Percentiles rank a stretch among this genome's conserved stretches.
Evolutionary conservation across 2,329 filamentous ascomycete genomes (phyloP).

Genomic region (Cladosporium sp.): DNA sequence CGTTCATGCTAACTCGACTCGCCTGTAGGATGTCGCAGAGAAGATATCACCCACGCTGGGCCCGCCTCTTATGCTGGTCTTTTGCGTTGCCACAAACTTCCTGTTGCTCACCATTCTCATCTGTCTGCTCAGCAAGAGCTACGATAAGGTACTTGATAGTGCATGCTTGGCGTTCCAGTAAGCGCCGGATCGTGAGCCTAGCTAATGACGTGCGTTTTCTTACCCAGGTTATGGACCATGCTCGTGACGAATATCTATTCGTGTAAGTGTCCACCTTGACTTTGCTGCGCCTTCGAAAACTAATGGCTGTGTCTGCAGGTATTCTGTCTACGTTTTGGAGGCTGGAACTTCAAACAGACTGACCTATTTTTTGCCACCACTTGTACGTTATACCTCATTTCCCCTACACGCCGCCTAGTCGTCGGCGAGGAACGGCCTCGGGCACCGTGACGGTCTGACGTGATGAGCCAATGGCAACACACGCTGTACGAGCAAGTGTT

Average conservation of each 20-base stretch:
- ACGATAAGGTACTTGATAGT: slow-evolving; percentile 48
- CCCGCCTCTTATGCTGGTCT: slow-evolving; percentile 59
- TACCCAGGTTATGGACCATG: slow-evolving; percentile 56
- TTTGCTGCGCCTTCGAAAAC: slow-evolving; percentile 9
- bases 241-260: slow-evolving; percentile 72
- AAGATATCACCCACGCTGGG: slow-evolving; percentile 48
- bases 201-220: slow-evolving; percentile 22
- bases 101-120: slow-evolving; percentile 75
- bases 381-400: slow-evolving; percentile 35
- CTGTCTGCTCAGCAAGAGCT: slow-evolving; percentile 72
- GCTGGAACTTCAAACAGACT: slow-evolving; percentile 46
- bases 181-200: slow-evolving; percentile 27
- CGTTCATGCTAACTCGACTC: slow-evolving; percentile 7
- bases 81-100: slow-evolving; percentile 73
- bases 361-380: slow-evolving; percentile 46
- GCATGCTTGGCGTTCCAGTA: slow-evolving; percentile 19
- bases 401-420: not conserved
- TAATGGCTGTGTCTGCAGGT: slow-evolving; percentile 34
- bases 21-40: slow-evolving; percentile 41
- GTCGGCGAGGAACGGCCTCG: not conserved
- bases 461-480: not conserved
- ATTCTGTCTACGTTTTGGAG: slow-evolving; percentile 53
- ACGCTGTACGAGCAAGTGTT: not conserved
- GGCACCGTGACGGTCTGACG: not conserved
- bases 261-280: slow-evolving; percentile 49